These are phyloP conservation scores for Cyphellophora europaea DNA, from an alignment of 2,329 filamentous ascomycete genomes.

Conservation along the genomic window DNA sequence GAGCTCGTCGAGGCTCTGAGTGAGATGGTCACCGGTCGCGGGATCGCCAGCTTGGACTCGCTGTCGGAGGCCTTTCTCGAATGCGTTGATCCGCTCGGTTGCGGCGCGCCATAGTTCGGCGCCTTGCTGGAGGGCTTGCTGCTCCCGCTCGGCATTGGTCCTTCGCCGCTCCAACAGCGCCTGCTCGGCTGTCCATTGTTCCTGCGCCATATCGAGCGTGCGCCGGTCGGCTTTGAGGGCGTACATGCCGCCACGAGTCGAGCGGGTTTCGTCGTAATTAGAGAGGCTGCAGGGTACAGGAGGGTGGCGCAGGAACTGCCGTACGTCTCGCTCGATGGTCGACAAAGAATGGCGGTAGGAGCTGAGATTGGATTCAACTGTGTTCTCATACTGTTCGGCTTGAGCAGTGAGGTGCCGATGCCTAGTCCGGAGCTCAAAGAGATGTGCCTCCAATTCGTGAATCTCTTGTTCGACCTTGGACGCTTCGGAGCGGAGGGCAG, in stretches of 20 bases:
- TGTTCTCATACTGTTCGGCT: slow-evolving; percentile 45
- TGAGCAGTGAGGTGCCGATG: slow-evolving; percentile 45
- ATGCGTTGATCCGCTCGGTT: slow-evolving; percentile 40
- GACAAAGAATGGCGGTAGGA: slow-evolving; percentile 48
- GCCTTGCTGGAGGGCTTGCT: slow-evolving; percentile 49
- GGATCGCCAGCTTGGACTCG: slow-evolving; percentile 22
- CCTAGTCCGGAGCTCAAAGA: slow-evolving; percentile 45
- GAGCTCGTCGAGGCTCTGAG: slow-evolving; percentile 9
- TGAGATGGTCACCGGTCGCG: slow-evolving; percentile 4
- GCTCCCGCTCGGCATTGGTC: slow-evolving; percentile 41
- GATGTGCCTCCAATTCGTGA: slow-evolving; percentile 44
- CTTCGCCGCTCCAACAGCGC: slow-evolving; percentile 34
- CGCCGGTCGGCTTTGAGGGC: slow-evolving; percentile 46
- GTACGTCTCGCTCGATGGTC: slow-evolving; percentile 46
- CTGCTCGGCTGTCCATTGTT: slow-evolving; percentile 46
- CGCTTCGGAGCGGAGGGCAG: slow-evolving; percentile 41
- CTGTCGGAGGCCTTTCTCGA: slow-evolving; percentile 39
- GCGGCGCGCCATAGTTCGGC: slow-evolving; percentile 49
- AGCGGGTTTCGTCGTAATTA: slow-evolving; percentile 4
- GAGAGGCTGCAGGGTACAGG: slow-evolving; percentile 30
- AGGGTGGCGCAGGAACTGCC: slow-evolving; percentile 41
- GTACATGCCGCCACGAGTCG: slow-evolving; percentile 29
- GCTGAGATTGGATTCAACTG: slow-evolving; percentile 48
- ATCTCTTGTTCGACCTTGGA: slow-evolving; percentile 47
- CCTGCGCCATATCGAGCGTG: slow-evolving; percentile 50